Percentiles rank a stretch among this genome's conserved stretches.
Conservation (phyloP, 306 rosid species). For the Inga leiocalycina region DNA sequence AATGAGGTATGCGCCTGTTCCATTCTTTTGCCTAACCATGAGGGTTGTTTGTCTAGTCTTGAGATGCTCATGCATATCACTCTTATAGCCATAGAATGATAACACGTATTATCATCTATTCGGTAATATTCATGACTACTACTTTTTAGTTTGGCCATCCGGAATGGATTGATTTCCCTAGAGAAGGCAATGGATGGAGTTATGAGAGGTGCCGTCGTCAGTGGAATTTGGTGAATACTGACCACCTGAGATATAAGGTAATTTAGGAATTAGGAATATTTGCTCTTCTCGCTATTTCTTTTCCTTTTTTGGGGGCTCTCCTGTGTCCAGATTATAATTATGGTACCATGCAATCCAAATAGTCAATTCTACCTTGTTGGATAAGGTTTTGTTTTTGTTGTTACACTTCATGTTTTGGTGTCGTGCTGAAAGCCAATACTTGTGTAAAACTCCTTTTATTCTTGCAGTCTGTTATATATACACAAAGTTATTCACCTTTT, state of each 20-base stretch:
- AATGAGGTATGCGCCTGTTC: conserved; percentile 71
- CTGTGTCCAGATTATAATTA: neutral
- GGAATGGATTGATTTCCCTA: conserved; percentile 98
- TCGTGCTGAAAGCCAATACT: conserved; percentile 18
- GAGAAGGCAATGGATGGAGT: conserved; percentile 99
- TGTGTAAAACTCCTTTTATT: conserved; percentile 4
- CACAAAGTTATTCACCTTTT: conserved; percentile 6
- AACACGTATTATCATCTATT: conserved; percentile 9
- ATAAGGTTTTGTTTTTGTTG: neutral
- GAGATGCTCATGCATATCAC: conserved; percentile 24
- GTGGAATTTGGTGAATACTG: conserved; percentile 84
- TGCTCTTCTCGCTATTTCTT: neutral
- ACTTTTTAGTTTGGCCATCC: conserved; percentile 90
- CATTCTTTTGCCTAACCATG: conserved; percentile 24
- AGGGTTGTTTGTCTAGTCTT: neutral
- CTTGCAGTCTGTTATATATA: conserved; percentile 26
- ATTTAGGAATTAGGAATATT: neutral
- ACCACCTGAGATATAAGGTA: conserved; percentile 92
- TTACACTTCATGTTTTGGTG: neutral
- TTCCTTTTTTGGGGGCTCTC: neutral
- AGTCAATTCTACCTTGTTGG: no score
- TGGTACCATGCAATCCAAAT: no score
- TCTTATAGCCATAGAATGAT: conserved; percentile 20
- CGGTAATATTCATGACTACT: conserved; percentile 15
- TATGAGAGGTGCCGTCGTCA: conserved; percentile 95